phyloP scores from a whole-genome alignment of 2,329 filamentous ascomycete species.

The Nemania abortiva region DNA sequence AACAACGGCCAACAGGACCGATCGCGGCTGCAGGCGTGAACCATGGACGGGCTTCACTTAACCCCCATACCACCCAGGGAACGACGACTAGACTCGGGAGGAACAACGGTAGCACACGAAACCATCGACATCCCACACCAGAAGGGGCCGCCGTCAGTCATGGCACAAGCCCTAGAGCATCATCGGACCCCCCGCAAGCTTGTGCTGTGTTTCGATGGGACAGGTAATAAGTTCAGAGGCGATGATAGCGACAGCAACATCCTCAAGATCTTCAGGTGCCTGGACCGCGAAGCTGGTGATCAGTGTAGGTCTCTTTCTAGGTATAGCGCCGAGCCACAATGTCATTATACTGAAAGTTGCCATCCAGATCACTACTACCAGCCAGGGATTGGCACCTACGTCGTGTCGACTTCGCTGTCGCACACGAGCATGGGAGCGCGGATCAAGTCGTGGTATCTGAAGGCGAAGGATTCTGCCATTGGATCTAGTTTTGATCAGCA shows the following conservation, averaged over 20 bases:
- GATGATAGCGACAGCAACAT: slow-evolving; percentile 75
- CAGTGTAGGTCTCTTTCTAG: slow-evolving; percentile 63
- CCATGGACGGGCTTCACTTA: slow-evolving; percentile 46
- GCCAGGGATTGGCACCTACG: slow-evolving; percentile 79
- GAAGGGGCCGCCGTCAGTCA: slow-evolving; percentile 23
- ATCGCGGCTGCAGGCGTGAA: neutral
- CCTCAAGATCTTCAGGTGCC: slow-evolving; percentile 77
- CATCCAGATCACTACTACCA: slow-evolving; percentile 69
- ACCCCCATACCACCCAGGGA: slow-evolving; percentile 28
- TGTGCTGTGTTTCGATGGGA: slow-evolving; percentile 73
- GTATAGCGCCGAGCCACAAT: neutral
- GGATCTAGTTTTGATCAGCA: slow-evolving; percentile 85
- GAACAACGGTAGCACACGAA: slow-evolving; percentile 33
- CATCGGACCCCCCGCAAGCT: slow-evolving; percentile 58
- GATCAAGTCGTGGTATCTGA: slow-evolving; percentile 74
- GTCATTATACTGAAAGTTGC: slow-evolving; percentile 22
- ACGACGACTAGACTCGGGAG: slow-evolving; percentile 32
- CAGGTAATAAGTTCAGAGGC: slow-evolving; percentile 73
- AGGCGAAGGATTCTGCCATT: slow-evolving; percentile 82
- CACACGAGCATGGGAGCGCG: slow-evolving; percentile 68
- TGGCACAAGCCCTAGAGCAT: slow-evolving; percentile 40
- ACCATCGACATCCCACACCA: slow-evolving; percentile 21
- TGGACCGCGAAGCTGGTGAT: slow-evolving; percentile 71
- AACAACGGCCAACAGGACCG: neutral
- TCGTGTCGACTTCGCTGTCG: slow-evolving; percentile 69